A percentile compares a stretch with the other conserved stretches of the same genome.
Evolutionary conservation across 768 basidiomycete genomes (phyloP).

Genomic region (Lactarius pseudohatsudake): DNA sequence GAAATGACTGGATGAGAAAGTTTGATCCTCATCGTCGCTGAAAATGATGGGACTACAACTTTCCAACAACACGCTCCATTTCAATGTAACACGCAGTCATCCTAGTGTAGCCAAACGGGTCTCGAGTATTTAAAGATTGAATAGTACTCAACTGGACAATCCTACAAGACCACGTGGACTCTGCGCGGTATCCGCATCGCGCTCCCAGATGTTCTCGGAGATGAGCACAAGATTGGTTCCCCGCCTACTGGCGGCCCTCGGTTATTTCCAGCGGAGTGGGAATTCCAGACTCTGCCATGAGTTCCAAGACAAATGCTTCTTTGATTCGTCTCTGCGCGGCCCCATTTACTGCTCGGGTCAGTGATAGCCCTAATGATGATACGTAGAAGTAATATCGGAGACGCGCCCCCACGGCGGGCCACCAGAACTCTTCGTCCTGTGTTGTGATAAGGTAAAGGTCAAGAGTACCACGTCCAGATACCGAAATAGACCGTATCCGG

Average conservation of each 20-base stretch:
- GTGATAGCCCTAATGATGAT: not conserved
- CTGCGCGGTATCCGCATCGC: not conserved
- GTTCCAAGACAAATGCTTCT: not conserved
- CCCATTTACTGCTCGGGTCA: not conserved
- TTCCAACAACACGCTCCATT: conserved; percentile 8
- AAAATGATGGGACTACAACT: conserved; percentile 6
- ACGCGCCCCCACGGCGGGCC: not conserved
- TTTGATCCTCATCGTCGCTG: too few species aligned
- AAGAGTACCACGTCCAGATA: not conserved
- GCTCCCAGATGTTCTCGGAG: not conserved
- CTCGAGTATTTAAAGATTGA: not conserved
- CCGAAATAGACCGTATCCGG: not conserved
- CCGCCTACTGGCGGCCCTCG: not conserved
- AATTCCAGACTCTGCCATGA: not conserved
- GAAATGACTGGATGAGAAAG: not conserved
- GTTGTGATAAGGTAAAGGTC: not conserved
- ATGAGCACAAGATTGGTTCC: not conserved
- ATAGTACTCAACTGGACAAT: not conserved
- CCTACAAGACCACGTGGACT: not conserved
- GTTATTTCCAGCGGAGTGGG: not conserved
- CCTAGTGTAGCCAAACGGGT: not conserved
- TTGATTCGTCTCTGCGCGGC: not conserved
- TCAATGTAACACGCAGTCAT: not conserved
- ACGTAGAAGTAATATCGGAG: not conserved
- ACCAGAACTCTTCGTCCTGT: not conserved